phyloP scores from a whole-genome alignment of 768 basidiomycete genomes.

The Chalciporus sphaerocephalus region DNA sequence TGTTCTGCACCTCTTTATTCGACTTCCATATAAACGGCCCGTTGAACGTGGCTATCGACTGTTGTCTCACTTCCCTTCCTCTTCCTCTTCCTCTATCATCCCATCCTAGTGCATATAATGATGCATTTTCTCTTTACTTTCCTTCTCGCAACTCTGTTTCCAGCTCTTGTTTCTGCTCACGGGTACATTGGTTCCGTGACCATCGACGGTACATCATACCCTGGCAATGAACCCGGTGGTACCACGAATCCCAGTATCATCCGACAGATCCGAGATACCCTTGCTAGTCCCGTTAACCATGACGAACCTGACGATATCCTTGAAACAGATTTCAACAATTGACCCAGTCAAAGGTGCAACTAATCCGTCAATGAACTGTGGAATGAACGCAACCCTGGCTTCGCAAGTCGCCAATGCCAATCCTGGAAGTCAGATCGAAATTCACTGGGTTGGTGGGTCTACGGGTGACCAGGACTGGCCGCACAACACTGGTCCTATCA shows the following conservation, averaged over 20 bases:
- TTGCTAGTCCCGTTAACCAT: neutral
- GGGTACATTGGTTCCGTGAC: conserved; percentile 29
- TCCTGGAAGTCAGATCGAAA: conserved; percentile 50
- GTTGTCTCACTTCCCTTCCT: neutral
- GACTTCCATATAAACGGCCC: conserved; percentile 9
- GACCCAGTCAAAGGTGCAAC: conserved; percentile 52
- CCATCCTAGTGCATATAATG: conserved; percentile 8
- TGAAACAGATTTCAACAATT: conserved; percentile 32
- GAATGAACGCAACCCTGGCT: conserved; percentile 48
- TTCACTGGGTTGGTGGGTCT: conserved; percentile 49
- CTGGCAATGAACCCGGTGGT: conserved; percentile 32
- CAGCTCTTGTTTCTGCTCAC: conserved; percentile 27
- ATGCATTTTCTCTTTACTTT: conserved; percentile 7
- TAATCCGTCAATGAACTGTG: conserved; percentile 59
- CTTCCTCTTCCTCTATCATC: neutral
- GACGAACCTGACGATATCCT: neutral
- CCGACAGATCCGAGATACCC: conserved; percentile 32
- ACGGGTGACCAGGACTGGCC: conserved; percentile 42
- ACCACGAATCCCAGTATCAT: conserved; percentile 37
- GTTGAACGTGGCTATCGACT: conserved; percentile 19
- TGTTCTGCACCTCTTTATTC: conserved; percentile 8
- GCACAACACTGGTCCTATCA: conserved; percentile 61
- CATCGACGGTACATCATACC: conserved; percentile 27
- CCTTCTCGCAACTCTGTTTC: conserved; percentile 11
- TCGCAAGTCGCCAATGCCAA: conserved; percentile 49